Evolutionary conservation across 106 monocot species (phyloP).

Genomic region (Dendrobium nobile): DNA sequence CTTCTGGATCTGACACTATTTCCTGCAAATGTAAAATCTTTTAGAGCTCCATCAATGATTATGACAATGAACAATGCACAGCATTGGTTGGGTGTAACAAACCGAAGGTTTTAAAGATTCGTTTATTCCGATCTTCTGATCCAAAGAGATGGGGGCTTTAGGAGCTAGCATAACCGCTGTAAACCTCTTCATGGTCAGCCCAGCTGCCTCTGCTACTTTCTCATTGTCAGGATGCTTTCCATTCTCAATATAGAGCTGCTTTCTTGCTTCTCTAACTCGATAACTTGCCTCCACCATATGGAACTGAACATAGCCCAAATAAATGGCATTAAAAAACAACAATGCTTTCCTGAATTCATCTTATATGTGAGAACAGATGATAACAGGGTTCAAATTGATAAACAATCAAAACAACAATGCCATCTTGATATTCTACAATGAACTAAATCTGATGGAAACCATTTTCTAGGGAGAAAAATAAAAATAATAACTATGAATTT

Average conservation of each 20-base stretch:
- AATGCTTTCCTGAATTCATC: too few relatives aligned
- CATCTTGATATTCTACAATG: too few relatives aligned
- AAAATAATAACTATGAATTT: background rate
- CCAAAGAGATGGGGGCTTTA: conserved; percentile 72
- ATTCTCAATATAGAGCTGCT: conserved; percentile 65
- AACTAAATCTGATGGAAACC: too few relatives aligned
- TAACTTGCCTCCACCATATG: conserved; percentile 93
- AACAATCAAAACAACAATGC: too few relatives aligned
- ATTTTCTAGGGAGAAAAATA: background rate
- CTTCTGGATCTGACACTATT: conserved; percentile 64
- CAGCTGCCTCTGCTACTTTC: conserved; percentile 66
- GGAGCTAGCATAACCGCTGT: conserved; percentile 61
- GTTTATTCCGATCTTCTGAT: conserved; percentile 69
- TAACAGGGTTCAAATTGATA: background rate
- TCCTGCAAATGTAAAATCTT: conserved; percentile 37
- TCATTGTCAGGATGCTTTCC: conserved; percentile 53
- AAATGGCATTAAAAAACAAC: background rate
- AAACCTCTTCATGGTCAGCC: conserved; percentile 71
- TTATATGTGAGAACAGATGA: too few relatives aligned
- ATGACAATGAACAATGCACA: background rate
- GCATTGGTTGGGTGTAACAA: background rate
- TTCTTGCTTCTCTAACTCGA: conserved; percentile 67
- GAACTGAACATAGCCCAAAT: conserved; percentile 27
- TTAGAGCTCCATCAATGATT: background rate
- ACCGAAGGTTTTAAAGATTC: conserved; percentile 73